Evolutionary conservation across 1,284 basidiomycete genomes (phyloP).

Genomic region (Meripilus lineatus): DNA sequence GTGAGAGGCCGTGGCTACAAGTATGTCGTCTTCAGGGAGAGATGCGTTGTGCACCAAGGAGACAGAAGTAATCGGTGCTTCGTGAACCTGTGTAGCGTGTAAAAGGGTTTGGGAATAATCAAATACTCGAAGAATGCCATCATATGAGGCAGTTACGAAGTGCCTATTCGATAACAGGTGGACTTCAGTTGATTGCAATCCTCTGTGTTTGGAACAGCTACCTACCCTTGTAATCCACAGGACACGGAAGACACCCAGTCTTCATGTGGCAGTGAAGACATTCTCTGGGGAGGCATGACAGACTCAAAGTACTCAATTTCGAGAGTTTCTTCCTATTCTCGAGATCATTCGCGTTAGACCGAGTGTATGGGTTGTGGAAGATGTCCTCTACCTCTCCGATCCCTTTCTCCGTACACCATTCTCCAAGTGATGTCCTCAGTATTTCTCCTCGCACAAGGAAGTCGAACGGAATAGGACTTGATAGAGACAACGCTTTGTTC

Average conservation of each 20-base stretch:
- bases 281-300: conserved; percentile 83
- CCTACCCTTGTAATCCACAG: conserved; percentile 65
- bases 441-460: conserved; percentile 87
- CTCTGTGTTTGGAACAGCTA: too few relatives aligned
- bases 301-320: conserved; percentile 95
- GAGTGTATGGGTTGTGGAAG: too few relatives aligned
- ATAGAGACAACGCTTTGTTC: conserved; percentile 85
- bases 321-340: conserved; percentile 74
- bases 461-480: conserved; percentile 86
- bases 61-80: conserved; percentile 71
- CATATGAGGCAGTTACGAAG: conserved; percentile 79
- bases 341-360: conserved; percentile 14
- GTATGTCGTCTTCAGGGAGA: conserved; percentile 25
- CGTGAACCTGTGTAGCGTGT: conserved; percentile 48
- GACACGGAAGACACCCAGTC: conserved; percentile 93
- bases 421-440: conserved; percentile 67
- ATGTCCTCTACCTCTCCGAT: conserved; percentile 72
- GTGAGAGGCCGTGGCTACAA: conserved; percentile 76
- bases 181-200: too few relatives aligned
- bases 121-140: conserved; percentile 72
- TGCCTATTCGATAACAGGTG: too few relatives aligned
- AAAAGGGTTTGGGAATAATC: conserved; percentile 61
- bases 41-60: too few relatives aligned
- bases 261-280: conserved; percentile 80
- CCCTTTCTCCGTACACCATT: conserved; percentile 74